Percentiles rank a stretch among this genome's conserved stretches.
phyloP scores from a whole-genome alignment of 352 stramenopile genomes.

The Globisporangium cystogenes region DNA sequence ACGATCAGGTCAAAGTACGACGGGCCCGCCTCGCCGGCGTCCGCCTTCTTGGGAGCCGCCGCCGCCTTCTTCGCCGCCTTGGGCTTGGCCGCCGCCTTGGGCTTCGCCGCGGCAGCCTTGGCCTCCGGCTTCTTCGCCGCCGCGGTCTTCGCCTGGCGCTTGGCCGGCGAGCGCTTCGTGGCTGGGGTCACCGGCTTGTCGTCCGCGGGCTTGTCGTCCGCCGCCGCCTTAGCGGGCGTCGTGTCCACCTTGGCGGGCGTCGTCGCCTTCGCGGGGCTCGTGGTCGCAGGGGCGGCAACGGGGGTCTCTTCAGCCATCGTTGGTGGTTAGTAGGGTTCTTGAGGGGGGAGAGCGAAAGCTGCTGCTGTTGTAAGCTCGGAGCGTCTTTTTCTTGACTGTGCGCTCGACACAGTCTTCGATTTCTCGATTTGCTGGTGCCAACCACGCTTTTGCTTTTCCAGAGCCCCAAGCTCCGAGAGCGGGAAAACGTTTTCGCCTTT shows the following conservation, averaged over 20 bases:
- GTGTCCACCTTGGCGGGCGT: conserved; percentile 18
- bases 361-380: conserved; percentile 11
- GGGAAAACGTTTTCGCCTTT: conserved; percentile 1
- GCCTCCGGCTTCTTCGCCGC: conserved; percentile 44
- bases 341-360: no score
- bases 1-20: conserved; percentile 90
- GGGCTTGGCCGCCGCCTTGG: conserved; percentile 22
- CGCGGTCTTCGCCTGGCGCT: conserved; percentile 62
- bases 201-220: conserved; percentile 5
- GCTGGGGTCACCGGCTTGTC: conserved; percentile 11
- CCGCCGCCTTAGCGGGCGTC: conserved; percentile 10
- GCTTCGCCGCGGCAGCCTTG: conserved; percentile 21
- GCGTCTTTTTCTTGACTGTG: conserved; percentile 21
- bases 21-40: conserved; percentile 30
- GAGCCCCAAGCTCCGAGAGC: not conserved
- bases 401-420: not conserved
- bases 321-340: no score
- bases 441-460: no score
- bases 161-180: conserved; percentile 41
- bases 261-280: conserved; percentile 25
- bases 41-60: conserved; percentile 1
- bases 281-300: conserved; percentile 2
- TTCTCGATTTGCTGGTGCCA: not conserved
- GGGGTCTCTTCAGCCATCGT: conserved; percentile 15
- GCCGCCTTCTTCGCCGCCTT: conserved; percentile 13